Conservation (phyloP, 805 yeast species). For the Yarrowia sp. region DNA sequence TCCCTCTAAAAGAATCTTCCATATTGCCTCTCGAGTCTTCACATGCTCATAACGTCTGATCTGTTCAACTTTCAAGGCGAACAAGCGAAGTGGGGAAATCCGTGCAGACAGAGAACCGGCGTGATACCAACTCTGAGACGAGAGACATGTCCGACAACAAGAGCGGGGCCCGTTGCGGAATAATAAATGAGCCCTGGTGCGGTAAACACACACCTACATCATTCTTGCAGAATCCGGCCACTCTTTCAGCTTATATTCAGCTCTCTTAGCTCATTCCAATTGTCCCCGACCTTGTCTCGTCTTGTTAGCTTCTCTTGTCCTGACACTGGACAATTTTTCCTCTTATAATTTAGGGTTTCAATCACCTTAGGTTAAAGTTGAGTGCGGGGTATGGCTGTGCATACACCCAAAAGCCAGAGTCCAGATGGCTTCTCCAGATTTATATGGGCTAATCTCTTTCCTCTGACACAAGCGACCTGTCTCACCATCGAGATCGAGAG, state of each 20-base stretch:
- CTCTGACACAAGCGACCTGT: background rate
- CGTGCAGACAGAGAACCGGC: background rate
- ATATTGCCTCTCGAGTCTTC: background rate
- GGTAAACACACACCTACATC: background rate
- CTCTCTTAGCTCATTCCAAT: conserved; percentile 12
- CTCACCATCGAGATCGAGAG: background rate
- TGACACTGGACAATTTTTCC: no score
- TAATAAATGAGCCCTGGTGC: background rate
- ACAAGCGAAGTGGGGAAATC: conserved; percentile 2
- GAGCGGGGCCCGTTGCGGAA: background rate
- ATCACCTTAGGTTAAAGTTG: conserved; percentile 1
- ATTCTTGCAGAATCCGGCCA: background rate
- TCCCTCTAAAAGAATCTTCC: background rate
- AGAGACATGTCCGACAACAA: no score
- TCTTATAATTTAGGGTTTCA: background rate
- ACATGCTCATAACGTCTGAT: background rate
- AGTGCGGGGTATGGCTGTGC: conserved; percentile 22
- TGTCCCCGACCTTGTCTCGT: background rate
- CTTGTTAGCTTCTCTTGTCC: no score
- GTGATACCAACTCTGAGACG: background rate
- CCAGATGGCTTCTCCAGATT: conserved; percentile 4
- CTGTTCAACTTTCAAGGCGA: background rate
- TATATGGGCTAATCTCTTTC: background rate
- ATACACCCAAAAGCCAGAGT: background rate
- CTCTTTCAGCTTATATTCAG: background rate